Percentiles rank a stretch among this genome's conserved stretches.
Evolutionary conservation across 139 green algal genomes (phyloP).

Genomic region (Chlorella sorokiniana): DNA sequence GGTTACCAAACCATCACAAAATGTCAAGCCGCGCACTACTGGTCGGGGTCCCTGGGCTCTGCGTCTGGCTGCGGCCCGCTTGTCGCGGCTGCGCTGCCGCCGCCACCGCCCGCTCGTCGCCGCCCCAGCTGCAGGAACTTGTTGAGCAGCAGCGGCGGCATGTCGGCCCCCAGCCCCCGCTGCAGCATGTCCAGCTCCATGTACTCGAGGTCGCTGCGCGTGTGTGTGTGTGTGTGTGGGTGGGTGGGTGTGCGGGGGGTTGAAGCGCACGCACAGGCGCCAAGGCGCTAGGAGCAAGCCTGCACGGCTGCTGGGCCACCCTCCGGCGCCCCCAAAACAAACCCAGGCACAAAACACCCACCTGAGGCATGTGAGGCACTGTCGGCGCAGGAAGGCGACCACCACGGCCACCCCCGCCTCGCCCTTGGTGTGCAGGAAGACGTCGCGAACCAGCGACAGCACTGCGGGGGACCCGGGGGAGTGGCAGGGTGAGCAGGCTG

Average conservation of each 20-base stretch:
- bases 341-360: not conserved
- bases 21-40: too few species aligned
- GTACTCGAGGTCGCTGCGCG: slow-evolving; percentile 24
- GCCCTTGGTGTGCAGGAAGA: not conserved
- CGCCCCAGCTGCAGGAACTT: slow-evolving; percentile 10
- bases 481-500: not conserved
- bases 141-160: slow-evolving; percentile 3
- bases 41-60: too few species aligned
- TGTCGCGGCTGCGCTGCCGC: not conserved
- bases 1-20: too few species aligned
- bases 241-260: not conserved
- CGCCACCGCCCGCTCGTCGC: not conserved
- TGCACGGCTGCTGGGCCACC: not conserved
- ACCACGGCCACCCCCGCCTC: not conserved
- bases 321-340: not conserved
- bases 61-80: not conserved
- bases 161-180: not conserved
- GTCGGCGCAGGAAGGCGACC: slow-evolving; percentile 11
- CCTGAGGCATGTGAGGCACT: slow-evolving; percentile 19
- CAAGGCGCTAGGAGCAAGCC: not conserved
- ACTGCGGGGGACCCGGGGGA: not conserved
- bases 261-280: not conserved
- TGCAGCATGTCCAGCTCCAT: slow-evolving; percentile 11
- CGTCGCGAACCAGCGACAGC: not conserved
- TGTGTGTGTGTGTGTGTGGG: not conserved